Conservation (phyloP, 495 filamentous ascomycete genomes). For the Aspergillus sparsus region DNA sequence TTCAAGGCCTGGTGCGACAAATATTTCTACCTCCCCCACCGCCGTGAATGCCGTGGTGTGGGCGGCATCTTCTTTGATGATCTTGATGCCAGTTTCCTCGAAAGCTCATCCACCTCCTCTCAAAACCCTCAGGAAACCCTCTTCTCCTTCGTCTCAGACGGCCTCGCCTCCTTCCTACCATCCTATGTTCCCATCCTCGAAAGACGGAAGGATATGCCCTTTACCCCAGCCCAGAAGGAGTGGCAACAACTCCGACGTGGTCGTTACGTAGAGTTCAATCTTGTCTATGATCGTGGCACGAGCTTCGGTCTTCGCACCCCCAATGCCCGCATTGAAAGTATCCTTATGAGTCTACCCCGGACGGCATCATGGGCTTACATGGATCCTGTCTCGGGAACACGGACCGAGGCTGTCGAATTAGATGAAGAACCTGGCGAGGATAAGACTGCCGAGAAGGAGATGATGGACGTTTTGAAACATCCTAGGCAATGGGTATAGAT, state of each 20-base stretch:
- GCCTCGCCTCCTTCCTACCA: slow-evolving; percentile 83
- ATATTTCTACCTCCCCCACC: slow-evolving; percentile 93
- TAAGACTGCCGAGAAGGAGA: slow-evolving; percentile 59
- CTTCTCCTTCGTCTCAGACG: slow-evolving; percentile 87
- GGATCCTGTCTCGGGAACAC: slow-evolving; percentile 61
- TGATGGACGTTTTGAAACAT: slow-evolving; percentile 80
- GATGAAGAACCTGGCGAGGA: slow-evolving; percentile 44
- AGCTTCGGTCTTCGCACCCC: slow-evolving; percentile 93
- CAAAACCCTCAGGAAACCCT: slow-evolving; percentile 87
- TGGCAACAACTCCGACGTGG: slow-evolving; percentile 96
- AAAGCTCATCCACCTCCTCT: slow-evolving; percentile 46
- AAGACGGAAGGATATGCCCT: slow-evolving; percentile 87
- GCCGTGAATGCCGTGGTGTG: slow-evolving; percentile 82
- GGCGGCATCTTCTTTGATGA: slow-evolving; percentile 99
- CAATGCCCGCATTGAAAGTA: slow-evolving; percentile 89
- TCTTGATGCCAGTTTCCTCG: slow-evolving; percentile 67
- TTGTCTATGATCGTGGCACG: slow-evolving; percentile 95
- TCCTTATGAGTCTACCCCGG: slow-evolving; percentile 93
- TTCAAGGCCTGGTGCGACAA: slow-evolving; percentile 99
- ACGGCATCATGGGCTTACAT: slow-evolving; percentile 96
- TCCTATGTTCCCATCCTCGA: slow-evolving; percentile 89
- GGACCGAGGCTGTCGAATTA: slow-evolving; percentile 40
- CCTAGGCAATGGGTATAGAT: slow-evolving; percentile 86
- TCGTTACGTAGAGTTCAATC: slow-evolving; percentile 96
- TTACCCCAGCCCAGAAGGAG: slow-evolving; percentile 77